A percentile compares a stretch with the other conserved stretches of the same genome.
Conservation (phyloP, 768 basidiomycete species). For the Lepiota venenata region DNA sequence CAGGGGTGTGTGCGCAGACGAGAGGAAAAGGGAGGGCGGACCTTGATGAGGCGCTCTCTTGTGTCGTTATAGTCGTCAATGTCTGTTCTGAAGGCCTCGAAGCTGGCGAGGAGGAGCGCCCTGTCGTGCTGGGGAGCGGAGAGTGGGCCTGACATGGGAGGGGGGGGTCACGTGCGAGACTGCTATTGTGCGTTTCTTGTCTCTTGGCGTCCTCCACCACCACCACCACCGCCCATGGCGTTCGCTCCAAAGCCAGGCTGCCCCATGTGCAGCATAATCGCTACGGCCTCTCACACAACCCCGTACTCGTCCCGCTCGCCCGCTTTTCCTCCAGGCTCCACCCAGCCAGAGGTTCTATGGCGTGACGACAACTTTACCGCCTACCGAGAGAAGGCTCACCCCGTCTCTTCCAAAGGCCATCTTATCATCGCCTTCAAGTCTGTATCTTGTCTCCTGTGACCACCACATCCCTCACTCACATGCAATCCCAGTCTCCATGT, state of each 20-base stretch:
- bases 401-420: slow-evolving; percentile 72
- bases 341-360: slow-evolving; percentile 64
- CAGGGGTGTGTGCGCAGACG: not conserved
- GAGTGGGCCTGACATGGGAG: slow-evolving; percentile 13
- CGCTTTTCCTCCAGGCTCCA: slow-evolving; percentile 42
- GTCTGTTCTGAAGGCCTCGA: slow-evolving; percentile 63
- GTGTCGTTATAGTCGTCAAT: slow-evolving; percentile 85
- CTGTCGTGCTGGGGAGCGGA: slow-evolving; percentile 17
- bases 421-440: slow-evolving; percentile 76
- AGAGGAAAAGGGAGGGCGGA: slow-evolving; percentile 23
- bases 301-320: slow-evolving; percentile 43
- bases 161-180: slow-evolving; percentile 5
- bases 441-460: slow-evolving; percentile 22
- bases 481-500: slow-evolving; percentile 58
- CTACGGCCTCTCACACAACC: slow-evolving; percentile 45
- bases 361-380: slow-evolving; percentile 75
- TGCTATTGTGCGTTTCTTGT: not conserved
- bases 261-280: slow-evolving; percentile 73
- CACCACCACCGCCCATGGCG: not conserved
- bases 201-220: not conserved
- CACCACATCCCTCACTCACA: slow-evolving; percentile 9
- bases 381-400: slow-evolving; percentile 66
- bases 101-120: slow-evolving; percentile 29
- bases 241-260: slow-evolving; percentile 68
- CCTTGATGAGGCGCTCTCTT: slow-evolving; percentile 90